phyloP scores from a whole-genome alignment of 345 rosid species.

The Pelargonium nanum region DNA sequence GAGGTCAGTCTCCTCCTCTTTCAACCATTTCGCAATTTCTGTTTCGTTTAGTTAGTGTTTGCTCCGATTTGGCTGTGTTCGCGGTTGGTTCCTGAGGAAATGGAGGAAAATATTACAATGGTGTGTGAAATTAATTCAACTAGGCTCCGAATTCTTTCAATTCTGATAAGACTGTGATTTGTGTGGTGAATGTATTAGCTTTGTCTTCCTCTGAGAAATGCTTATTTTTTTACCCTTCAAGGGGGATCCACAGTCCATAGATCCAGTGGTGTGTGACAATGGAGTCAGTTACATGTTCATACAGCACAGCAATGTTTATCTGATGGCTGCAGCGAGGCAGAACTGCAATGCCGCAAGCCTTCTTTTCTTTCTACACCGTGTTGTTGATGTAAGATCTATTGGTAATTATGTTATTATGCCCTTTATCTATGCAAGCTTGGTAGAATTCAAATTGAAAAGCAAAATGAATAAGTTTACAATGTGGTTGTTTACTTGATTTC shows the following conservation, averaged over 20 bases:
- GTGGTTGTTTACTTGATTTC: neutral
- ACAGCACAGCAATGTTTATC: constrained; percentile 86
- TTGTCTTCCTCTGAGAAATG: neutral
- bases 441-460: neutral
- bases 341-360: constrained; percentile 96
- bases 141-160: too few relatives aligned
- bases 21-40: neutral
- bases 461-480: neutral
- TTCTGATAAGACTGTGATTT: too few relatives aligned
- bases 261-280: constrained; percentile 94
- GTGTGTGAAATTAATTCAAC: too few relatives aligned
- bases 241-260: constrained; percentile 96
- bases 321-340: constrained; percentile 85
- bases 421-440: neutral
- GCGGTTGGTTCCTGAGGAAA: neutral
- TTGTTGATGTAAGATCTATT: constrained; percentile 64
- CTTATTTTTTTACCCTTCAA: constrained; percentile 10
- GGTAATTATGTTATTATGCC: constrained; percentile 1
- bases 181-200: too few relatives aligned
- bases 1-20: constrained; percentile 33
- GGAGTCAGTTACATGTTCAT: constrained; percentile 91
- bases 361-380: constrained; percentile 77
- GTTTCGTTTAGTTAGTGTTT: neutral
- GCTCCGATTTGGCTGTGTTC: neutral
- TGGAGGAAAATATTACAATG: neutral